phyloP scores from a whole-genome alignment of 169 alveolate genomes.

The Plasmodium gonderi region DNA sequence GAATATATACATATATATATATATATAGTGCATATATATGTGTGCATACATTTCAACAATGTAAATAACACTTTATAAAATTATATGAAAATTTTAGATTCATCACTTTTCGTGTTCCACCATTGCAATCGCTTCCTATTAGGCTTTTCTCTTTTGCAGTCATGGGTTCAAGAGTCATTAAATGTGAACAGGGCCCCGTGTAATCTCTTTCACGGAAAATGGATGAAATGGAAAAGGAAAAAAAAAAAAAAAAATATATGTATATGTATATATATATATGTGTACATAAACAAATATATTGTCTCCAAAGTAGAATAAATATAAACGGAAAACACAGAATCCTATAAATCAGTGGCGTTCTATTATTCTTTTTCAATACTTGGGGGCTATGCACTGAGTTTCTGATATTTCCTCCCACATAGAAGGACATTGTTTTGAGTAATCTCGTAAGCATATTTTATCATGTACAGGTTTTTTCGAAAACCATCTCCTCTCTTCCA shows the following conservation, averaged over 20 bases:
- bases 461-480: conserved; percentile 42
- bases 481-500: conserved; percentile 54
- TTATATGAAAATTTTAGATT: not conserved
- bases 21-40: not conserved
- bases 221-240: not conserved
- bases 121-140: conserved; percentile 51
- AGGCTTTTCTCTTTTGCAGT: conserved; percentile 59
- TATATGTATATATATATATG: not conserved
- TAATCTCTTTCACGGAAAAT: conserved; percentile 24
- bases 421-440: conserved; percentile 61
- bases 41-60: not conserved
- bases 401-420: conserved; percentile 62
- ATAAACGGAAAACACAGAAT: not conserved
- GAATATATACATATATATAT: not conserved
- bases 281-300: not conserved
- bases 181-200: conserved; percentile 62
- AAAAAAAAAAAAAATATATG: not conserved
- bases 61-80: not conserved
- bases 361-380: not conserved
- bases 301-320: not conserved
- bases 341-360: not conserved
- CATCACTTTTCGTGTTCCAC: not conserved
- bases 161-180: conserved; percentile 61
- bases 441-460: conserved; percentile 67
- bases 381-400: conserved; percentile 60